These are phyloP conservation scores for Paxillus rubicundulus DNA, from an alignment of 768 basidiomycete species.

Conservation along the genomic window DNA sequence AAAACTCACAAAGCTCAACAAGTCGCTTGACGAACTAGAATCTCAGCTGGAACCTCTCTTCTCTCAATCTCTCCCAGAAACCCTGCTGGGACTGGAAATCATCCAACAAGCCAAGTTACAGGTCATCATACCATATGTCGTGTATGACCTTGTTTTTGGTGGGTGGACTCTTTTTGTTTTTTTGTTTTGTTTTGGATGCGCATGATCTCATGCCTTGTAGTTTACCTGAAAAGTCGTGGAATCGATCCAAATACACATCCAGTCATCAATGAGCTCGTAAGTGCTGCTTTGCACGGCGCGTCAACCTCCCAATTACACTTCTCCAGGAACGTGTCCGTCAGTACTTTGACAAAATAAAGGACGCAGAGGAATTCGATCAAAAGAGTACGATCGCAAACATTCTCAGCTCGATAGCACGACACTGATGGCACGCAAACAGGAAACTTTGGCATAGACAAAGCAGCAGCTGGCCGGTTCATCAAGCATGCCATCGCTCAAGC, in stretches of 20 bases:
- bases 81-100: conserved; percentile 59
- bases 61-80: conserved; percentile 64
- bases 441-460: conserved; percentile 63
- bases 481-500: conserved; percentile 76
- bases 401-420: not conserved
- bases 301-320: not conserved
- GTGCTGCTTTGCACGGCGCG: not conserved
- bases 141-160: conserved; percentile 88
- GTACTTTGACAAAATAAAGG: conserved; percentile 82
- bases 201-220: conserved; percentile 35
- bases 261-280: conserved; percentile 58
- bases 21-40: conserved; percentile 71
- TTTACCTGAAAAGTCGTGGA: conserved; percentile 78
- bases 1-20: conserved; percentile 46
- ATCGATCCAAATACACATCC: conserved; percentile 79
- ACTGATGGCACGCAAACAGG: conserved; percentile 25
- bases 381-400: conserved; percentile 32
- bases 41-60: conserved; percentile 63
- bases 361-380: conserved; percentile 65
- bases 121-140: conserved; percentile 73
- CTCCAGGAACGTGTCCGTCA: conserved; percentile 67
- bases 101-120: conserved; percentile 83
- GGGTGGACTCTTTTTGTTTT: too few relatives aligned
- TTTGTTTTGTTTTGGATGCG: not conserved
- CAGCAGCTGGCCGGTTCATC: conserved; percentile 79